Percentiles rank a stretch among this genome's conserved stretches.
phyloP scores from a whole-genome alignment of 2,329 filamentous ascomycete genomes.

The Venturia asperata region DNA sequence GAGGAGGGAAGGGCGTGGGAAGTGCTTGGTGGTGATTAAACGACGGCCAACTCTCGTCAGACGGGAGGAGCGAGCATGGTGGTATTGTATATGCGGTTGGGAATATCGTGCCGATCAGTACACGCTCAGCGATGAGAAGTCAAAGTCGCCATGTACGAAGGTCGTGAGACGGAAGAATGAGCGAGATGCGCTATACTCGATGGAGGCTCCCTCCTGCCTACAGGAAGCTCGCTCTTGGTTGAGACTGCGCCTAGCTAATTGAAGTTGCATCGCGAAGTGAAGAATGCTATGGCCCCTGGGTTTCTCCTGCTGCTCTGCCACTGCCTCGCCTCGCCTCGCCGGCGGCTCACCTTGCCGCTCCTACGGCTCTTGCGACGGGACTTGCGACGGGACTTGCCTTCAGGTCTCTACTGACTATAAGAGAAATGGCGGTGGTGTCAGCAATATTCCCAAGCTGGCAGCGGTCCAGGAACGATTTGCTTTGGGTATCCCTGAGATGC shows the following conservation, averaged over 20 bases:
- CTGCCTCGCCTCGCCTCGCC: too few species aligned
- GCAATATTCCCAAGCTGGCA: too few species aligned
- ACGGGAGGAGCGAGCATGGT: not conserved
- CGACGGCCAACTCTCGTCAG: not conserved
- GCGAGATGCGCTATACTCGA: constrained; percentile 7
- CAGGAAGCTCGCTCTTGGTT: not conserved
- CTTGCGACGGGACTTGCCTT: too few species aligned
- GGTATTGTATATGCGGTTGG: not conserved
- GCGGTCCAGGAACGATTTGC: not conserved
- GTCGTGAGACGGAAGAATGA: constrained; percentile 4
- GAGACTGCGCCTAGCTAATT: not conserved
- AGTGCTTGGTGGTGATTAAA: not conserved
- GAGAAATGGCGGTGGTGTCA: not conserved
- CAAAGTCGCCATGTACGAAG: not conserved
- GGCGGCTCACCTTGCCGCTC: not conserved
- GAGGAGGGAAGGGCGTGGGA: not conserved
- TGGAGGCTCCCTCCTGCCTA: not conserved
- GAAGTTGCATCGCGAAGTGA: not conserved
- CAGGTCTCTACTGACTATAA: too few species aligned
- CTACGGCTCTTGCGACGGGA: too few species aligned
- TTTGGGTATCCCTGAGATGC: not conserved
- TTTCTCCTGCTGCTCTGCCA: not conserved
- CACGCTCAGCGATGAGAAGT: not conserved
- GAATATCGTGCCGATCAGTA: not conserved
- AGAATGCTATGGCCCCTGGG: not conserved